A percentile compares a stretch with the other conserved stretches of the same genome.
Evolutionary conservation across 179 eudicot genomes (phyloP).

Genomic region (Sideroxylon spinosum): DNA sequence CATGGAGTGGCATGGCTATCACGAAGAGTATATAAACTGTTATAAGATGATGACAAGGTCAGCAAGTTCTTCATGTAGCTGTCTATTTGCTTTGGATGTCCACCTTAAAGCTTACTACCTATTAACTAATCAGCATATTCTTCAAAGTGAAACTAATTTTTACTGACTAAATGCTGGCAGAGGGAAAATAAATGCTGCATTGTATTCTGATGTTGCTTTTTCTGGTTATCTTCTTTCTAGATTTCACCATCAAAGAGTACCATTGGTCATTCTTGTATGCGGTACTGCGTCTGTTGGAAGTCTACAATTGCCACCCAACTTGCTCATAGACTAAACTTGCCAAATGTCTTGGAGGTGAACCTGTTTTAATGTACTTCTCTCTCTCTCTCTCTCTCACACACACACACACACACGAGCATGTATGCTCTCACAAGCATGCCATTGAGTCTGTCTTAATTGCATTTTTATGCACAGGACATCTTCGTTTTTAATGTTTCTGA

Average conservation of each 20-base stretch:
- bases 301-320: constrained; percentile 99
- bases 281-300: constrained; percentile 96
- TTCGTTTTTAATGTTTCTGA: constrained; percentile 50
- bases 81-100: neutral
- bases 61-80: constrained; percentile 15
- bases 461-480: constrained; percentile 20
- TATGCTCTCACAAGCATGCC: neutral
- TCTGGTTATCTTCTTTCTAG: constrained; percentile 30
- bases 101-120: too few relatives aligned
- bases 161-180: neutral
- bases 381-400: neutral
- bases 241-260: constrained; percentile 98
- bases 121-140: neutral
- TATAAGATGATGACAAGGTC: constrained; percentile 99
- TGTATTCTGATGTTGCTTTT: constrained; percentile 7
- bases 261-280: constrained; percentile 93
- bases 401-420: neutral
- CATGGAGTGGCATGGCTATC: constrained; percentile 93
- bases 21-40: constrained; percentile 89
- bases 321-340: constrained; percentile 93
- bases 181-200: neutral
- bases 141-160: neutral
- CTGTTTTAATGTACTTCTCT: neutral
- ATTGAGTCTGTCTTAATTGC: neutral
- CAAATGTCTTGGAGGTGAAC: constrained; percentile 88